phyloP scores from a whole-genome alignment of 2,329 filamentous ascomycete species.

The Nemania sp. region DNA sequence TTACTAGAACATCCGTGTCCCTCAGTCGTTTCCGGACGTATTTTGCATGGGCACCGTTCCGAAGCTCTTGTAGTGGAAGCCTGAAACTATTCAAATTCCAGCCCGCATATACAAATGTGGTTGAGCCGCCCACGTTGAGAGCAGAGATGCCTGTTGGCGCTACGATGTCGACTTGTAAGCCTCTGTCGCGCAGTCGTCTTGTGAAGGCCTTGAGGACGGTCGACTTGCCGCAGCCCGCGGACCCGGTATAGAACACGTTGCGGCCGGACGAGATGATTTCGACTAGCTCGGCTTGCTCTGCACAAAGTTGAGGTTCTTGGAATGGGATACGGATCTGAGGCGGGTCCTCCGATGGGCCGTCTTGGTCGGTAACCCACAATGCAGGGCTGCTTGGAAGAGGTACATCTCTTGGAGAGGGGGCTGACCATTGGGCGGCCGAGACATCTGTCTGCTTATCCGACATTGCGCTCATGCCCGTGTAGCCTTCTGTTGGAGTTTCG shows the following conservation, averaged over 20 bases:
- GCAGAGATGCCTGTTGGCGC: conserved; percentile 65
- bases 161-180: conserved; percentile 51
- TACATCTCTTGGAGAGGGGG: neutral
- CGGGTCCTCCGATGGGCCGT: neutral
- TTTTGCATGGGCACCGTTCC: conserved; percentile 36
- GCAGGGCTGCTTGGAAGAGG: too few relatives aligned
- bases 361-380: neutral
- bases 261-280: conserved; percentile 52
- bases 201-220: conserved; percentile 56
- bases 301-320: conserved; percentile 41
- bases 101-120: conserved; percentile 60
- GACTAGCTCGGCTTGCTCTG: conserved; percentile 53
- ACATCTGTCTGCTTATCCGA: neutral
- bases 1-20: conserved; percentile 58
- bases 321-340: conserved; percentile 1
- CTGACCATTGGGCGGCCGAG: neutral
- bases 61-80: conserved; percentile 43
- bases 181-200: conserved; percentile 40
- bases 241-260: conserved; percentile 68
- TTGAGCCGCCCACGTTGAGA: conserved; percentile 57
- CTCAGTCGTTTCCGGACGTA: conserved; percentile 43
- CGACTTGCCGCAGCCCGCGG: conserved; percentile 63
- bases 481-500: neutral
- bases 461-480: neutral
- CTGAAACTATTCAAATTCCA: conserved; percentile 55